Evolutionary conservation across 495 filamentous ascomycete genomes (phyloP).

Genomic region (Neurospora sp.): DNA sequence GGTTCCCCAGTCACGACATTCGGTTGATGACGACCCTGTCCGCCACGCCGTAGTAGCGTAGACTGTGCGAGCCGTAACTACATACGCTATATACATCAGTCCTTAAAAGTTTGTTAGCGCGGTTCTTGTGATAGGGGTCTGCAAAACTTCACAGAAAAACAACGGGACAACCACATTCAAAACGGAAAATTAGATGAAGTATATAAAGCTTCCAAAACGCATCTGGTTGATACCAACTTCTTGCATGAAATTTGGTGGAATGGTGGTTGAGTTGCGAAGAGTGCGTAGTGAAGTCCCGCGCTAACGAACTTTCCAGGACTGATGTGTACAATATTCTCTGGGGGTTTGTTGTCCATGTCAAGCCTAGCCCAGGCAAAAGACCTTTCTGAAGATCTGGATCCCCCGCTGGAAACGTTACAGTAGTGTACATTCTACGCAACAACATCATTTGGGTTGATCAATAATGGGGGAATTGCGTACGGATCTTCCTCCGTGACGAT

Average conservation of each 20-base stretch:
- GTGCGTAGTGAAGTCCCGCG: no score
- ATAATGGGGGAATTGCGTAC: not conserved
- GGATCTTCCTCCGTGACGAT: not conserved
- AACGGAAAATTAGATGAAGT: no score
- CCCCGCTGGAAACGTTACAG: not conserved
- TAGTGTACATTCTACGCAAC: not conserved
- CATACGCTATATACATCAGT: not conserved
- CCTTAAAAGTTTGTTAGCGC: no score
- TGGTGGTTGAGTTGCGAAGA: no score
- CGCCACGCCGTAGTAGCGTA: not conserved
- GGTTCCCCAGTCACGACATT: not conserved
- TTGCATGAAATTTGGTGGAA: no score
- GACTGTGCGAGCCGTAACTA: not conserved
- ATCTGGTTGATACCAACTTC: no score
- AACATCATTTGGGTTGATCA: not conserved
- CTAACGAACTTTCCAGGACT: no score
- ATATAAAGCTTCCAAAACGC: no score
- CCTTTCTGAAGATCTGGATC: not conserved
- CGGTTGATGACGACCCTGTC: not conserved
- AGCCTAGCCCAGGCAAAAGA: not conserved
- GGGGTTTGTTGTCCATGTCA: not conserved
- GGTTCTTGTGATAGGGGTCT: no score
- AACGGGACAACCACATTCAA: no score
- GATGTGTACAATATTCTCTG: not conserved
- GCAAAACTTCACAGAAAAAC: no score